These are phyloP conservation scores for Fragilaria crotonensis DNA, from an alignment of 108 stramenopile species.

Conservation along the genomic window DNA sequence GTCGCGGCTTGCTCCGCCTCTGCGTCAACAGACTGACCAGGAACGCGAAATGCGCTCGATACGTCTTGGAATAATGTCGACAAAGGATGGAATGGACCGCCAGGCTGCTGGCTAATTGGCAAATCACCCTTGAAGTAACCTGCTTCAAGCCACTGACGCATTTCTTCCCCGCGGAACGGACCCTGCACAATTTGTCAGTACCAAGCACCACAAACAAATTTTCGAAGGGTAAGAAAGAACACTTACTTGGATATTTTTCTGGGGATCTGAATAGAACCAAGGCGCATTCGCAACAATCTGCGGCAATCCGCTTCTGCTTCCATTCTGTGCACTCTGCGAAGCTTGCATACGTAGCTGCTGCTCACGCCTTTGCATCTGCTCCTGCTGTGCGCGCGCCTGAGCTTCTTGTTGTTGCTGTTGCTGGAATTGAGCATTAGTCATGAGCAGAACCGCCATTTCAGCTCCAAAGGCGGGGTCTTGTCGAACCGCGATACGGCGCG, in stretches of 20 bases:
- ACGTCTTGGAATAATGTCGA: slow-evolving; percentile 68
- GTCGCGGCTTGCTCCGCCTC: slow-evolving; percentile 16
- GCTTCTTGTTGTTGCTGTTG: slow-evolving; percentile 52
- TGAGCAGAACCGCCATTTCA: slow-evolving; percentile 62
- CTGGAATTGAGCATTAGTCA: slow-evolving; percentile 74
- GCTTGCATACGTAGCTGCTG: slow-evolving; percentile 46
- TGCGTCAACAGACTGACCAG: slow-evolving; percentile 1
- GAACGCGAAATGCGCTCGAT: slow-evolving; percentile 41
- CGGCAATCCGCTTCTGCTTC: slow-evolving; percentile 22
- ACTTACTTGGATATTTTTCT: slow-evolving; percentile 80
- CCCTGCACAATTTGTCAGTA: slow-evolving; percentile 69
- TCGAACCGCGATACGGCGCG: slow-evolving; percentile 50
- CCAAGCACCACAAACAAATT: slow-evolving; percentile 2
- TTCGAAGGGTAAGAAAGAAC: background rate
- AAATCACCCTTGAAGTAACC: slow-evolving; percentile 95
- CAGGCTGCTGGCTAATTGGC: slow-evolving; percentile 70
- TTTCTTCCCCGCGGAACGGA: slow-evolving; percentile 90
- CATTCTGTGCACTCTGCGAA: slow-evolving; percentile 19
- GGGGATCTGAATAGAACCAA: slow-evolving; percentile 88
- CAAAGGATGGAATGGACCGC: slow-evolving; percentile 71
- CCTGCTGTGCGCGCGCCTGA: slow-evolving; percentile 23
- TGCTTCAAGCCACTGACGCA: slow-evolving; percentile 96
- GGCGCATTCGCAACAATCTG: slow-evolving; percentile 52
- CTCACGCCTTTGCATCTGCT: slow-evolving; percentile 37
- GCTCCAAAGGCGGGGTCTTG: slow-evolving; percentile 62